These are phyloP conservation scores for Acidomyces sp. DNA, from an alignment of 495 filamentous ascomycete genomes.

Conservation along the genomic window DNA sequence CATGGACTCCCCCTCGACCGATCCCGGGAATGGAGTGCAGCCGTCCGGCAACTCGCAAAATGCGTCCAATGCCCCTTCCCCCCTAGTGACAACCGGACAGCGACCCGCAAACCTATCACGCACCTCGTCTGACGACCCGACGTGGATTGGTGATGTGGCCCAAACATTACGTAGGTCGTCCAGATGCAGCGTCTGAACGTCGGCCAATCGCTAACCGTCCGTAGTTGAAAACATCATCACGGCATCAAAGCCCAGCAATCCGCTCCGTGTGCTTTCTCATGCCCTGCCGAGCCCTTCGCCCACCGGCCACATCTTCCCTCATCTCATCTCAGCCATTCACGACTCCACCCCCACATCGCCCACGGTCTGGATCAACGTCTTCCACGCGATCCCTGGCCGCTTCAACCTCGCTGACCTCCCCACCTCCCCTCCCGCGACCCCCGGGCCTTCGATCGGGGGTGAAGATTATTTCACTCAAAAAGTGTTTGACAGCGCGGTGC, in stretches of 20 bases:
- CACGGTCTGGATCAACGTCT: slow-evolving; percentile 47
- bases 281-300: slow-evolving; percentile 45
- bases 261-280: slow-evolving; percentile 47
- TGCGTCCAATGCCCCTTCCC: too few relatives aligned
- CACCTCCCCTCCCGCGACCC: slow-evolving; percentile 46
- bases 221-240: slow-evolving; percentile 7
- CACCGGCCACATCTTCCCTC: slow-evolving; percentile 39
- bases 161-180: slow-evolving; percentile 6
- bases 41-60: not conserved
- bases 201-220: slow-evolving; percentile 6
- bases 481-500: slow-evolving; percentile 46
- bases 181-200: too few relatives aligned
- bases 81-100: too few relatives aligned
- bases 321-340: slow-evolving; percentile 43
- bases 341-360: slow-evolving; percentile 32
- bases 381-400: slow-evolving; percentile 48
- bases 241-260: slow-evolving; percentile 19
- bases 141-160: slow-evolving; percentile 5
- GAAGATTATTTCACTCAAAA: slow-evolving; percentile 43
- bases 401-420: slow-evolving; percentile 51
- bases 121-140: not conserved
- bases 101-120: too few relatives aligned
- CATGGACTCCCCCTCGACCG: slow-evolving; percentile 21
- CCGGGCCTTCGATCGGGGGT: slow-evolving; percentile 35
- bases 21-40: slow-evolving; percentile 11